phyloP scores from a whole-genome alignment of 208 protist genomes.

The Giardia muris region DNA sequence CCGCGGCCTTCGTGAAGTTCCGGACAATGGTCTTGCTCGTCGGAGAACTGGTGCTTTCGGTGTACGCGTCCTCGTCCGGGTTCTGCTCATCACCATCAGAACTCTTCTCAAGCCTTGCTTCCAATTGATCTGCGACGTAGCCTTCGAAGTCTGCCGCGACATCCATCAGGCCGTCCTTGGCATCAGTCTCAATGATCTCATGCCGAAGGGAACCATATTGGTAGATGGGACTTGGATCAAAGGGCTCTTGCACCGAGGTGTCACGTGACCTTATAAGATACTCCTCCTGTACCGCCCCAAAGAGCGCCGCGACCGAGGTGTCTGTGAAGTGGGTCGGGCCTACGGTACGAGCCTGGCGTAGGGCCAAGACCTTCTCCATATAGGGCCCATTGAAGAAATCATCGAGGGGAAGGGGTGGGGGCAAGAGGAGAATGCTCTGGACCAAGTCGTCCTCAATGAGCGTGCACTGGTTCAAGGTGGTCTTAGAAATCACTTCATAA shows the following conservation, averaged over 20 bases:
- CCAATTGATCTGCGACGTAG: neutral
- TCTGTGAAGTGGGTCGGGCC: too few species aligned
- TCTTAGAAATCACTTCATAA: neutral
- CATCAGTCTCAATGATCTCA: neutral
- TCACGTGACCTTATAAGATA: neutral
- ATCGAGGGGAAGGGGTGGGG: too few species aligned
- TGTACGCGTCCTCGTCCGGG: neutral
- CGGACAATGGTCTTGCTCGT: neutral
- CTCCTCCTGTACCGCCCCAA: neutral
- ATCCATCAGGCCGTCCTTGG: neutral
- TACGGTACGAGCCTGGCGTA: too few species aligned
- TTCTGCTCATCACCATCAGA: too few species aligned
- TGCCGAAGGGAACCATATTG: neutral
- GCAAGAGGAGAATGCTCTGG: too few species aligned
- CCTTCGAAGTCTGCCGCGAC: neutral
- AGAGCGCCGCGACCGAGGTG: too few species aligned
- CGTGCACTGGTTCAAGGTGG: neutral
- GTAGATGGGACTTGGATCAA: neutral
- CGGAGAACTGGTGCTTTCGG: neutral
- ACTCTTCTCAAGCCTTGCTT: neutral
- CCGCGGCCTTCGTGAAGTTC: neutral
- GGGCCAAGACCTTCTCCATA: too few species aligned
- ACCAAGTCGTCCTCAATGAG: too few species aligned
- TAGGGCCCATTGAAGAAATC: too few species aligned
- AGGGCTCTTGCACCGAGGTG: neutral